These are phyloP conservation scores for Talaromyces proteolyticus DNA, from an alignment of 495 filamentous ascomycete genomes.

Conservation along the genomic window DNA sequence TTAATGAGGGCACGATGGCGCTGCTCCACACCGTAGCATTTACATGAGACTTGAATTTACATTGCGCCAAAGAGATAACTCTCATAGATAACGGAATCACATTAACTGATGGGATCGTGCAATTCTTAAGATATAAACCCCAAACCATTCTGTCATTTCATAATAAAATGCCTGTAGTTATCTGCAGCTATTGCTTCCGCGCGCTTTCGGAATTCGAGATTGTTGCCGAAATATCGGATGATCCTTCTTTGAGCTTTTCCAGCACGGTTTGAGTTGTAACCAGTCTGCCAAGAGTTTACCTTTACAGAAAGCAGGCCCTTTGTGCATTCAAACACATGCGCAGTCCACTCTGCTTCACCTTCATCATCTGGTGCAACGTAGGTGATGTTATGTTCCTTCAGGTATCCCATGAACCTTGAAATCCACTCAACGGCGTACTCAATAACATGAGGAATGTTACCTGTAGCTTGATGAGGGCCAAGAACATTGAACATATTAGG, in stretches of 20 bases:
- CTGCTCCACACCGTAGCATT: too few species aligned
- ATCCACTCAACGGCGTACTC: slow-evolving; percentile 20
- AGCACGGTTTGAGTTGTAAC: slow-evolving; percentile 28
- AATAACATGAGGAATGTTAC: slow-evolving; percentile 42
- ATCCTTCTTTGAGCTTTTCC: slow-evolving; percentile 28
- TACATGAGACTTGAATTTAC: too few species aligned
- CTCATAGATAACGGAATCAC: too few species aligned
- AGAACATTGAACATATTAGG: slow-evolving; percentile 21
- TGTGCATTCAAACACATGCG: slow-evolving; percentile 18
- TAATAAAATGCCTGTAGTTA: too few species aligned
- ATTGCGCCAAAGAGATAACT: too few species aligned
- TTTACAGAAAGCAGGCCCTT: slow-evolving; percentile 29
- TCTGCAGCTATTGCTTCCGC: too few species aligned
- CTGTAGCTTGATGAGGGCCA: slow-evolving; percentile 24
- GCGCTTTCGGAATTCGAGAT: too few species aligned
- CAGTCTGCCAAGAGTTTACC: slow-evolving; percentile 35
- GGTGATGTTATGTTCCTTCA: slow-evolving; percentile 7
- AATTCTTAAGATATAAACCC: too few species aligned
- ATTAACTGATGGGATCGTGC: too few species aligned
- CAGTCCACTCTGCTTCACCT: slow-evolving; percentile 16
- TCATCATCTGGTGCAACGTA: slow-evolving; percentile 11
- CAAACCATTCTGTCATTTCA: too few species aligned
- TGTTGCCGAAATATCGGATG: slow-evolving; percentile 28
- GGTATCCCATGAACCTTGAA: slow-evolving; percentile 10
- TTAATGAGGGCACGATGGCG: too few species aligned